Percentiles rank a stretch among this genome's conserved stretches.
Conservation (phyloP, 176 grass and related monocot genomes). For the Aegilops longissima region DNA sequence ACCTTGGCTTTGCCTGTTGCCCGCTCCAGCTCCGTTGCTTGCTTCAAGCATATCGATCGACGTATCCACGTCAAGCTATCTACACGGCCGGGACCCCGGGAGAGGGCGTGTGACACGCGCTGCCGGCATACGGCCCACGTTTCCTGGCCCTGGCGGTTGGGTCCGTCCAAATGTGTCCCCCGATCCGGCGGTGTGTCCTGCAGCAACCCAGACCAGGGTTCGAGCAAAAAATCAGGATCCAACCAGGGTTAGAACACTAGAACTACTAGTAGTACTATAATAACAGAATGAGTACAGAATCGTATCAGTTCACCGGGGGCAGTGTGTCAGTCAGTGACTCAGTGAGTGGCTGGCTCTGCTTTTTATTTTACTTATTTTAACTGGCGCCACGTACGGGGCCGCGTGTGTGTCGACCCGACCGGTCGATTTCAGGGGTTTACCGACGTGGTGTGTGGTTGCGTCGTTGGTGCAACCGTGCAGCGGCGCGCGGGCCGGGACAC, state of each 20-base stretch:
- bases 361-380: not conserved
- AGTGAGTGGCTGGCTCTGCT: too few species aligned
- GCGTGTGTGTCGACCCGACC: not conserved
- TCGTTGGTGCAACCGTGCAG: conserved; percentile 3
- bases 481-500: not conserved
- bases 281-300: not conserved
- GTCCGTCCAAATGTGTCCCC: not conserved
- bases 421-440: conserved; percentile 5
- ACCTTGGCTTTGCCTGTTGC: not conserved
- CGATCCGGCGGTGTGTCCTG: conserved; percentile 1
- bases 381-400: not conserved
- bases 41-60: not conserved
- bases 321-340: not conserved
- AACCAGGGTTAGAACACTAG: not conserved
- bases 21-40: not conserved
- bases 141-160: conserved; percentile 12
- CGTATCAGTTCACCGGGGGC: not conserved
- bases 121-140: conserved; percentile 27
- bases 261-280: not conserved
- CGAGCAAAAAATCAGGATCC: too few species aligned
- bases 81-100: not conserved
- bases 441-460: not conserved
- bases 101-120: conserved; percentile 11
- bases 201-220: not conserved
- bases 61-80: not conserved